A percentile compares a stretch with the other conserved stretches of the same genome.
These are phyloP conservation scores for Pseudogymnoascus sp. DNA, from an alignment of 2,329 filamentous ascomycete species.

Conservation along the genomic window DNA sequence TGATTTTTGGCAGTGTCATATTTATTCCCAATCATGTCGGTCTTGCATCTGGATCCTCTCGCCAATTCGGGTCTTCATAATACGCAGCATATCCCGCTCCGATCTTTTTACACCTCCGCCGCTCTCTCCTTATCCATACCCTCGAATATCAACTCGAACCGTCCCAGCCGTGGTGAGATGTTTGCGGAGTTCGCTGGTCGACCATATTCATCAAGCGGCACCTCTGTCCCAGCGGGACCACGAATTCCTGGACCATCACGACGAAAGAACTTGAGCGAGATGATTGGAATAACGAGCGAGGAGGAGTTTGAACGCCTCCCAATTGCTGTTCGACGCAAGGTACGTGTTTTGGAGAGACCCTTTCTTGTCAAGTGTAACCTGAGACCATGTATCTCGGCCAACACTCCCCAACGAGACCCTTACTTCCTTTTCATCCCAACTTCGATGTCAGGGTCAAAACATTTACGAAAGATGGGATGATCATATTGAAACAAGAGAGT, in stretches of 20 bases:
- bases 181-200: slow-evolving; percentile 3
- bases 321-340: slow-evolving; percentile 42
- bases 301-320: slow-evolving; percentile 44
- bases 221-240: not conserved
- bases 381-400: slow-evolving; percentile 6
- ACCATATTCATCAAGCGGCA: not conserved
- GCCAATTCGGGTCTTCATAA: slow-evolving; percentile 7
- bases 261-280: slow-evolving; percentile 25
- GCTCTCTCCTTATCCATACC: not conserved
- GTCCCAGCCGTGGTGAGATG: not conserved
- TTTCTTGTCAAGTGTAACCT: not conserved
- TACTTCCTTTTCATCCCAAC: not conserved
- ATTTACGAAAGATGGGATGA: not conserved
- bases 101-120: not conserved
- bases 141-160: not conserved
- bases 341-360: slow-evolving; percentile 27
- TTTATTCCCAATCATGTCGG: not conserved
- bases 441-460: not conserved
- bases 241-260: not conserved
- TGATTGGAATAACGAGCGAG: slow-evolving; percentile 28
- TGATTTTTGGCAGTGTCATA: not conserved
- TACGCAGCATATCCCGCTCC: slow-evolving; percentile 5
- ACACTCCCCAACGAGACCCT: not conserved
- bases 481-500: slow-evolving; percentile 8
- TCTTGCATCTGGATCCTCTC: not conserved